These are phyloP conservation scores for Phaeophleospora eucalypticola DNA, from an alignment of 2,329 filamentous ascomycete species.

Conservation along the genomic window DNA sequence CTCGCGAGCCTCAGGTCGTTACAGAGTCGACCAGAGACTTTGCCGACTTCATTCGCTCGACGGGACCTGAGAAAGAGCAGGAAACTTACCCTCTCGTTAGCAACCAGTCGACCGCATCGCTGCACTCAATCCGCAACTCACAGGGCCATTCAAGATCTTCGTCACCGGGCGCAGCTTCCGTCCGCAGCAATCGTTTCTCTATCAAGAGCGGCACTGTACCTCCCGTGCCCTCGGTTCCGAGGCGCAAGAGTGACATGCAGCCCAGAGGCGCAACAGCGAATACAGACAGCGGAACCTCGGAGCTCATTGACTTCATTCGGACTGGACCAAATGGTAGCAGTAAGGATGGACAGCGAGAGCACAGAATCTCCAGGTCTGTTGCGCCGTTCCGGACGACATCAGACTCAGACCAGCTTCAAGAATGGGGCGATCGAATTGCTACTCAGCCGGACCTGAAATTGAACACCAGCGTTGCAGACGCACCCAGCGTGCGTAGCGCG, in stretches of 20 bases:
- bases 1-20: slow-evolving; percentile 69
- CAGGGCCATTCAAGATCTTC: slow-evolving; percentile 19
- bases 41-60: slow-evolving; percentile 83
- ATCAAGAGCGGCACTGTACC: slow-evolving; percentile 21
- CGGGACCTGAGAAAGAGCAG: slow-evolving; percentile 56
- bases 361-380: slow-evolving; percentile 74
- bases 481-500: slow-evolving; percentile 14
- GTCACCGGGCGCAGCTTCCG: slow-evolving; percentile 20
- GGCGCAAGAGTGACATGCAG: slow-evolving; percentile 23
- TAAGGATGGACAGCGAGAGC: slow-evolving; percentile 39
- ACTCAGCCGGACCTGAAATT: slow-evolving; percentile 20
- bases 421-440: slow-evolving; percentile 30
- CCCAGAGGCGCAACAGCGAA: slow-evolving; percentile 54
- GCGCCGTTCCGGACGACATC: slow-evolving; percentile 81
- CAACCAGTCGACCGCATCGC: slow-evolving; percentile 24
- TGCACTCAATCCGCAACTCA: slow-evolving; percentile 16
- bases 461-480: slow-evolving; percentile 13
- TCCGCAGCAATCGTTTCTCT: slow-evolving; percentile 15
- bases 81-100: slow-evolving; percentile 18
- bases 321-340: slow-evolving; percentile 63
- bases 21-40: slow-evolving; percentile 75
- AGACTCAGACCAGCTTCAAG: slow-evolving; percentile 74
- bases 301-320: slow-evolving; percentile 92
- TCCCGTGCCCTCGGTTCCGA: slow-evolving; percentile 26
- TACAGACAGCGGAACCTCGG: slow-evolving; percentile 66